Evolutionary conservation across 306 rosid species (phyloP), one percentile per base, ranked within the genome.

Genomic region (Oxytropis ochrocephala): DNA sequence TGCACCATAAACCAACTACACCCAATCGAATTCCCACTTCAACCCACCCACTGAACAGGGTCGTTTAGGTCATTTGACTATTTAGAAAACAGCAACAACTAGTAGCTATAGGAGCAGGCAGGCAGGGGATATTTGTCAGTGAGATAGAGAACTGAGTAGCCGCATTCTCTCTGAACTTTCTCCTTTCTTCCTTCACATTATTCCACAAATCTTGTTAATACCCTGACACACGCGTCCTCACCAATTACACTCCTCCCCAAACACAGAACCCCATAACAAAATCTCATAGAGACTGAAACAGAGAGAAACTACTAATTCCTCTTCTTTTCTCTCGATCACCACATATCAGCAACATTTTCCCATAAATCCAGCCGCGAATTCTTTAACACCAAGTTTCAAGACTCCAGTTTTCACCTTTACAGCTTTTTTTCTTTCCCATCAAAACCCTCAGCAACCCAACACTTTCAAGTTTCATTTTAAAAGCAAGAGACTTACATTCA

Each of bases 401-500:
- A 8, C 24, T 0, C 5, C 2, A 6, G 43, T 38, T 38, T 38
- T 8, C 43, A 7, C 43, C 7, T 33, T 33, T 33, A 0, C 38
- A 24, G 29, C 29, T 21, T 21, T 21, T 21, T 21, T 21, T 2
- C 24, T 21, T 21, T 21, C 24, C 24, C 24, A 1, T 21, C 24
- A 21, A 21, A 21, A 21, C 24, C 24, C 24, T 21, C 24, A 21
- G 24, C 24, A 21, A 24, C 29, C 2, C 29, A 24, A 24, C 29
- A 24, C 29, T 24, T 24, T 24, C 29, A 24, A 24, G 29, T 24
- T 33, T 7, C 8, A 33, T 33, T 38, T 7, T 72, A 80, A 81
- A 92, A 89, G 97, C 97, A 92, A 68, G 92, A 84, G 46, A 61
- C n/a, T n/a, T 84, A 49, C 87, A 82, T 50, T 75, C 96, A 14